Evolutionary conservation across 768 basidiomycete species (phyloP).

Genomic region (Kwoniella sp.): DNA sequence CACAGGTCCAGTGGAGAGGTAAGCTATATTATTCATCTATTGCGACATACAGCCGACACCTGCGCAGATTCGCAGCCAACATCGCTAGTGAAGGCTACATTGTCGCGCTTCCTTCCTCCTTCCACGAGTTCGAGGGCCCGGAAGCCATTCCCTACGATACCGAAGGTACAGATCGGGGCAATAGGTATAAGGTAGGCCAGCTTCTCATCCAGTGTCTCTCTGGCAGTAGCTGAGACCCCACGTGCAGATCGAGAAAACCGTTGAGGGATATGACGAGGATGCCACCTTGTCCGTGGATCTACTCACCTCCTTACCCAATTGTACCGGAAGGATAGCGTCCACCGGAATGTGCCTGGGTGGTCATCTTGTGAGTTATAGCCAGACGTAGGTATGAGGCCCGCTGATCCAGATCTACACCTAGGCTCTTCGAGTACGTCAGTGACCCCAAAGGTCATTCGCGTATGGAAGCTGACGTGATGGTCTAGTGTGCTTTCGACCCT

Average conservation of each 20-base stretch:
- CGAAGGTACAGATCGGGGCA: conserved; percentile 88
- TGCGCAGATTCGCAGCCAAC: conserved; percentile 40
- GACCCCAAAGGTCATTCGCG: neutral
- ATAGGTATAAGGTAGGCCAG: conserved; percentile 70
- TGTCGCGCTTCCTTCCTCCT: conserved; percentile 53
- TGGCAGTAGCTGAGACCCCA: neutral
- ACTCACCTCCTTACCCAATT: conserved; percentile 66
- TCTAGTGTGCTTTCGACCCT: conserved; percentile 78
- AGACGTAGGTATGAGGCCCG: neutral
- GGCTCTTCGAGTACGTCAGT: conserved; percentile 33
- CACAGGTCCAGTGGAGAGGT: conserved; percentile 93
- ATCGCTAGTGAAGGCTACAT: conserved; percentile 49
- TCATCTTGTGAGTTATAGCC: conserved; percentile 20
- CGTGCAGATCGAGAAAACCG: conserved; percentile 73
- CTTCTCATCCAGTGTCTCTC: neutral
- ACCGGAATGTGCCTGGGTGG: conserved; percentile 43
- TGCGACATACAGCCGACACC: conserved; percentile 62
- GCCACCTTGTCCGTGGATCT: conserved; percentile 72
- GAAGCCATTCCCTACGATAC: conserved; percentile 82
- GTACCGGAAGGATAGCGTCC: conserved; percentile 79
- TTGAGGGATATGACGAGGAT: conserved; percentile 89
- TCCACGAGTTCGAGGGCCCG: conserved; percentile 88
- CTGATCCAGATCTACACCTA: neutral
- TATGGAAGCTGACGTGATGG: neutral
- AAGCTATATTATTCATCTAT: conserved; percentile 43